Evolutionary conservation across 176 grass and related monocot species (phyloP).

Genomic region (Bromus sterilis): DNA sequence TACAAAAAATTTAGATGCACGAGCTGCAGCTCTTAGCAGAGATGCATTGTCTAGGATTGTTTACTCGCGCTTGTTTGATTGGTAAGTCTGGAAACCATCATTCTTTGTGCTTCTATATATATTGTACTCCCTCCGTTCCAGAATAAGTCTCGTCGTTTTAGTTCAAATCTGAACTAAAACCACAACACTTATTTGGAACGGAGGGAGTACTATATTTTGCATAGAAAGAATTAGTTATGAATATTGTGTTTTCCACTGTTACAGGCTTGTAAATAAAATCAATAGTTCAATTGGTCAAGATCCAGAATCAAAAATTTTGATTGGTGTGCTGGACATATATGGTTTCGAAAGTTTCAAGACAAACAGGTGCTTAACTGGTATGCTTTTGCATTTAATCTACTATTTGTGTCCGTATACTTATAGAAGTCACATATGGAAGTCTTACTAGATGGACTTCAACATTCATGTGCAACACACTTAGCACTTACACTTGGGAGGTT

Average conservation of each 20-base stretch:
- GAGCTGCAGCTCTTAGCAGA: conserved; percentile 74
- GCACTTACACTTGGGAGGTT: neutral
- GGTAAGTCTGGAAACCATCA: conserved; percentile 43
- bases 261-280: conserved; percentile 97
- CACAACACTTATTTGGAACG: no score
- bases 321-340: conserved; percentile 98
- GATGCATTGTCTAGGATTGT: conserved; percentile 90
- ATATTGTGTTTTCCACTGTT: conserved; percentile 13
- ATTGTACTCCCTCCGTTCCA: no score
- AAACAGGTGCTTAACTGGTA: conserved; percentile 99
- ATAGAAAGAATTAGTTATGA: conserved; percentile 1
- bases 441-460: conserved; percentile 11
- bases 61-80: conserved; percentile 92
- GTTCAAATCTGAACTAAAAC: no score
- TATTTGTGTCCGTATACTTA: conserved; percentile 14
- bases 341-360: conserved; percentile 99
- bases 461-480: conserved; percentile 4
- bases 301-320: conserved; percentile 87
- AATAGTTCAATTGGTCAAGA: conserved; percentile 93
- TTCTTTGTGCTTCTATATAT: conserved; percentile 12
- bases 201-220: conserved; percentile 3
- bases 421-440: conserved; percentile 13
- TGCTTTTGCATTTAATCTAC: conserved; percentile 78
- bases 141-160: no score
- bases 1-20: conserved; percentile 71